phyloP scores from a whole-genome alignment of 2,329 filamentous ascomycete species.

The Nigrospora sphaerica region DNA sequence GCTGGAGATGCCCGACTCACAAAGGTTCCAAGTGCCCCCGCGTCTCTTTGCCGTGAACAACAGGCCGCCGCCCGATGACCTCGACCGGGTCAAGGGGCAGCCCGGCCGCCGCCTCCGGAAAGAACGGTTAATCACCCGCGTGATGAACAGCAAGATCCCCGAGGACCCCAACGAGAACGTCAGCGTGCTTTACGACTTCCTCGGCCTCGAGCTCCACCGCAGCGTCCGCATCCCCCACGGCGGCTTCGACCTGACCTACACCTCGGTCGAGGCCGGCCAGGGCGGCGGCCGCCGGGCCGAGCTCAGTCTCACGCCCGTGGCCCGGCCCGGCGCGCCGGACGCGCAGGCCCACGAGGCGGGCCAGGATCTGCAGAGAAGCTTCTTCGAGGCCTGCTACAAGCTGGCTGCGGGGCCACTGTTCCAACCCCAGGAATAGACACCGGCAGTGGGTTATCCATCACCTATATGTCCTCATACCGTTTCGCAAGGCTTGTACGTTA shows the following conservation, averaged over 20 bases:
- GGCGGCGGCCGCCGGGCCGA: conserved; percentile 45
- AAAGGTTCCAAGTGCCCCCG: conserved; percentile 22
- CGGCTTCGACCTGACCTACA: conserved; percentile 42
- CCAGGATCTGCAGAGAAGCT: neutral
- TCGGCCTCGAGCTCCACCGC: conserved; percentile 45
- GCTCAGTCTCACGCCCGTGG: conserved; percentile 34
- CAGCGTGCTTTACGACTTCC: conserved; percentile 33
- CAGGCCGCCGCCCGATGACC: no score
- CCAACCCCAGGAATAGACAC: no score
- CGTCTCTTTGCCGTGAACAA: conserved; percentile 9
- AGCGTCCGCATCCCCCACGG: conserved; percentile 32
- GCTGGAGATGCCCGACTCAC: conserved; percentile 27
- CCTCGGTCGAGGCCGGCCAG: conserved; percentile 42
- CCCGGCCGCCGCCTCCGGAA: neutral
- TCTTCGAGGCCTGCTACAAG: conserved; percentile 1
- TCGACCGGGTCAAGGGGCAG: no score
- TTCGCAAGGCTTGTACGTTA: no score
- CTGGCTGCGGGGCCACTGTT: neutral
- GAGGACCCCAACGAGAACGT: neutral
- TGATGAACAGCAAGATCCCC: neutral
- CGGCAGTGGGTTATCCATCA: no score
- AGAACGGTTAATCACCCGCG: neutral
- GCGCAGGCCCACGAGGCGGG: no score
- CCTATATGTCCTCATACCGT: no score
- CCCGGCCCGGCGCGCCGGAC: no score